Conservation (phyloP, 164 flowering plant genomes). For the Sextonia rubra region DNA sequence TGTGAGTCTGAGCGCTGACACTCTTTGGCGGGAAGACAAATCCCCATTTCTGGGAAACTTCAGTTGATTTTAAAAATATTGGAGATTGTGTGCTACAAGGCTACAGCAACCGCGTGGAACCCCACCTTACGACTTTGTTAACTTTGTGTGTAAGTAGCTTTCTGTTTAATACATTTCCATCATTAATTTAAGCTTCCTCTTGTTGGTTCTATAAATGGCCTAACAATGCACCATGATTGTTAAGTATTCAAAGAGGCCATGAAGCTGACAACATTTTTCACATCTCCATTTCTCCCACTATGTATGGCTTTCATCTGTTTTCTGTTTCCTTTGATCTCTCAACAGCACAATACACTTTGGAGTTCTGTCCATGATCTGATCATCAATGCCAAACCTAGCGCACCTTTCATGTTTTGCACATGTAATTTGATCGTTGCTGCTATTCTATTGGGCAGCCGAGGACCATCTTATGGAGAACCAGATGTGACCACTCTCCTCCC, state of each 20-base stretch:
- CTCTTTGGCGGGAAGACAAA: no score
- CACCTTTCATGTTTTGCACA: constrained; percentile 7
- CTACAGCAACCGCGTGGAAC: no score
- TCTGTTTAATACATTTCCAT: no score
- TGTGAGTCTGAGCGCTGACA: no score
- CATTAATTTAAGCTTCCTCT: neutral
- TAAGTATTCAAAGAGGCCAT: neutral
- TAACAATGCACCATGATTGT: neutral
- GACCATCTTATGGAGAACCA: constrained; percentile 4
- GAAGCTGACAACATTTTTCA: neutral
- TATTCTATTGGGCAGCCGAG: constrained; percentile 2
- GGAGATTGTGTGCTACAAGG: neutral
- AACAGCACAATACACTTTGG: constrained; percentile 8
- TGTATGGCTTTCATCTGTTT: neutral
- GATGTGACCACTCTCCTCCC: neutral
- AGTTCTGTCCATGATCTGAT: constrained; percentile 6
- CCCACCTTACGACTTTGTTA: no score
- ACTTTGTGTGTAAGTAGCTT: no score
- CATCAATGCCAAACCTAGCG: constrained; percentile 9
- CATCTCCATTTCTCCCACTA: constrained; percentile 1
- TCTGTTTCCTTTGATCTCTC: neutral
- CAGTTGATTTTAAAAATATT: no score
- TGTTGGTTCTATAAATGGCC: neutral
- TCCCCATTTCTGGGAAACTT: neutral
- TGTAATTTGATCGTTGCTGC: constrained; percentile 10